phyloP scores from a whole-genome alignment of 2,329 filamentous ascomycete genomes.

The Leptographium procerum region DNA sequence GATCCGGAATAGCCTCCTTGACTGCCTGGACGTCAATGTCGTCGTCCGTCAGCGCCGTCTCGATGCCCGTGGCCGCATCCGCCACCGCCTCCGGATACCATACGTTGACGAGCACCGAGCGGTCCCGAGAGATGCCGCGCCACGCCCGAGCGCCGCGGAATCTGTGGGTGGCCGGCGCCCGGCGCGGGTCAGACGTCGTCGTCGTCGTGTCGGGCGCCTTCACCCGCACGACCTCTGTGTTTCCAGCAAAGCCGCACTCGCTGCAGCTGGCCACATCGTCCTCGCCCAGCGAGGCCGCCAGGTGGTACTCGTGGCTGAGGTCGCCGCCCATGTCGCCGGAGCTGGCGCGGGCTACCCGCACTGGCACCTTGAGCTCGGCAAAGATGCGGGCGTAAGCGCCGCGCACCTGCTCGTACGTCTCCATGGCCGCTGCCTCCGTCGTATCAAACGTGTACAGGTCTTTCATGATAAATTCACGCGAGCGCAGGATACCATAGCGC shows the following conservation, averaged over 20 bases:
- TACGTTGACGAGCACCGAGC: constrained; percentile 55
- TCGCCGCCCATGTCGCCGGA: constrained; percentile 95
- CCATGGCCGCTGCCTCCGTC: constrained; percentile 53
- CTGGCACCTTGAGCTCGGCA: constrained; percentile 69
- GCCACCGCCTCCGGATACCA: constrained; percentile 42
- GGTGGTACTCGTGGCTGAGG: constrained; percentile 90
- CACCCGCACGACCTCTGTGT: constrained; percentile 65
- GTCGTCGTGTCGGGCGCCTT: not conserved
- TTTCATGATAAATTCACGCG: constrained; percentile 94
- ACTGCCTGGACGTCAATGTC: constrained; percentile 45
- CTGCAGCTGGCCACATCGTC: constrained; percentile 71
- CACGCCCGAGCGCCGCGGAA: constrained; percentile 30
- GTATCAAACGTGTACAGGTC: constrained; percentile 93
- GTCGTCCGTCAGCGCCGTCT: constrained; percentile 15
- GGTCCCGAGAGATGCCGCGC: constrained; percentile 57
- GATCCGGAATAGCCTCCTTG: constrained; percentile 51
- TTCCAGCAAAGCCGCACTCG: constrained; percentile 65
- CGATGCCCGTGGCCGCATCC: constrained; percentile 6
- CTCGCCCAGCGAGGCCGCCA: constrained; percentile 68
- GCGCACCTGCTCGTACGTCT: constrained; percentile 68
- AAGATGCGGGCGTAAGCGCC: constrained; percentile 67
- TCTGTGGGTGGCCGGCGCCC: too few species aligned
- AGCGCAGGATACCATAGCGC: constrained; percentile 74
- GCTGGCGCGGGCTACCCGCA: constrained; percentile 76
- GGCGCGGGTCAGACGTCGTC: not conserved